Evolutionary conservation across 441 rosid genomes (phyloP), one percentile per base, ranked within the genome.

Genomic region (Pelargonium hybrid): DNA sequence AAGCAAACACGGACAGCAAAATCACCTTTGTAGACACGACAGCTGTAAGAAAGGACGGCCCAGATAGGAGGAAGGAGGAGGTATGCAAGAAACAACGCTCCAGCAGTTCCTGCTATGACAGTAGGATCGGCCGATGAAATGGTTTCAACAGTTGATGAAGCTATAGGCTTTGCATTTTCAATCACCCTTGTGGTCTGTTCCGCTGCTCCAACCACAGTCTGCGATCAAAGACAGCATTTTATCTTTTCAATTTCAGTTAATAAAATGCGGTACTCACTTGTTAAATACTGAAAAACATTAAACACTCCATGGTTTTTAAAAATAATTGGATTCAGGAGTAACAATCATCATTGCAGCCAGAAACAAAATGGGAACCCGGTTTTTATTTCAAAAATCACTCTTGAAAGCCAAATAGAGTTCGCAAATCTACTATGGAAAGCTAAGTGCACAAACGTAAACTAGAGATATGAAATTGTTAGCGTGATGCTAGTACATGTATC

Each of bases 11-110:
- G 11, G 69, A 69, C 64, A 61, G 25, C 5, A 20, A 47, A 71
- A 56, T 75, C 69, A 90, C 98, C 97, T 89, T 86, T 73, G 84
- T 93, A 93, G 72, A 96, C 98, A 72, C 97, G 97, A 59, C 90
- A 79, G 77, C 70, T 77, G 56, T 77, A 89, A 73, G 98, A 81
- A 66, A 93, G 57, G 66, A 65, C 76, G 59, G 97, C 88, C 86
- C 87, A 93, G 66, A 90, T 79, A 48, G 96, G 85, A 77, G 97
- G 98, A 29, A 88, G 37, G 31, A 90, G 82, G 67, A 93, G 87
- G 82, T 85, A 90, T 17, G 87, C 79, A 67, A 88, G 57, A 69
- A 86, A 84, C 15, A 83, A 72, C 10, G 84, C 90, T 64, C 96
- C 97, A 65, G 84, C 87, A 67, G 88, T 73, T 84, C 81, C 96